Evolutionary conservation across 805 yeast genomes (phyloP).

Genomic region (Trichomonascus vanleenenianus): DNA sequence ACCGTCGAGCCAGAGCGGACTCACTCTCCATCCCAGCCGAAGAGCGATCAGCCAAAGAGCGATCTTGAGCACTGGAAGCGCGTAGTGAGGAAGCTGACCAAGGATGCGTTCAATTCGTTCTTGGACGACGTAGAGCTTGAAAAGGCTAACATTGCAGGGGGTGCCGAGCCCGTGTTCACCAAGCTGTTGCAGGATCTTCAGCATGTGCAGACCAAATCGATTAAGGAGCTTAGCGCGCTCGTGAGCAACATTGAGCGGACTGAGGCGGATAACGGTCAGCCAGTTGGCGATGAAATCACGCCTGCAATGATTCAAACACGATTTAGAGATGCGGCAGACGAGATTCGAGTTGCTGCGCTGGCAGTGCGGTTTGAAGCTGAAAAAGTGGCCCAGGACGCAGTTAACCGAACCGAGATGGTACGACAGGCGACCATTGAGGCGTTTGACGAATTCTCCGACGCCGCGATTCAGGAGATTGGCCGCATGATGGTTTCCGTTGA

Average conservation of each 20-base stretch:
- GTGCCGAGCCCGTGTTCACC: constrained; percentile 18
- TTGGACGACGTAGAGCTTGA: constrained; percentile 20
- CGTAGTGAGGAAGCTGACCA: constrained; percentile 18
- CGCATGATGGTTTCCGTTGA: constrained; percentile 29
- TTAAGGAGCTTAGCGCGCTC: constrained; percentile 9
- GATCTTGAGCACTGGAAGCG: constrained; percentile 18
- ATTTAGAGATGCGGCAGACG: constrained; percentile 19
- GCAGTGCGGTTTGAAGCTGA: constrained; percentile 18
- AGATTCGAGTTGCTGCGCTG: constrained; percentile 18
- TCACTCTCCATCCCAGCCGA: neutral
- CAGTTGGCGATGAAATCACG: constrained; percentile 11
- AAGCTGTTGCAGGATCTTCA: constrained; percentile 15
- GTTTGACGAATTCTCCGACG: constrained; percentile 42
- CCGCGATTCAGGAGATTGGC: constrained; percentile 37
- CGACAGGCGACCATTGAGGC: constrained; percentile 35
- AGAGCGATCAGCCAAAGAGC: neutral
- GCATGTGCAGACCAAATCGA: constrained; percentile 9
- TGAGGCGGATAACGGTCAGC: neutral
- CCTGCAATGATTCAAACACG: constrained; percentile 13
- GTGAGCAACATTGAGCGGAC: constrained; percentile 9
- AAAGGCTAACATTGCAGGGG: constrained; percentile 13
- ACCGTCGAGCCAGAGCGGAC: too few relatives aligned
- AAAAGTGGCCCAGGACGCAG: constrained; percentile 15
- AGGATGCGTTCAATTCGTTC: constrained; percentile 19
- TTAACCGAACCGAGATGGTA: constrained; percentile 18